Evolutionary conservation across 2,329 filamentous ascomycete genomes (phyloP).

Genomic region (Verticillium zaregamsianum): DNA sequence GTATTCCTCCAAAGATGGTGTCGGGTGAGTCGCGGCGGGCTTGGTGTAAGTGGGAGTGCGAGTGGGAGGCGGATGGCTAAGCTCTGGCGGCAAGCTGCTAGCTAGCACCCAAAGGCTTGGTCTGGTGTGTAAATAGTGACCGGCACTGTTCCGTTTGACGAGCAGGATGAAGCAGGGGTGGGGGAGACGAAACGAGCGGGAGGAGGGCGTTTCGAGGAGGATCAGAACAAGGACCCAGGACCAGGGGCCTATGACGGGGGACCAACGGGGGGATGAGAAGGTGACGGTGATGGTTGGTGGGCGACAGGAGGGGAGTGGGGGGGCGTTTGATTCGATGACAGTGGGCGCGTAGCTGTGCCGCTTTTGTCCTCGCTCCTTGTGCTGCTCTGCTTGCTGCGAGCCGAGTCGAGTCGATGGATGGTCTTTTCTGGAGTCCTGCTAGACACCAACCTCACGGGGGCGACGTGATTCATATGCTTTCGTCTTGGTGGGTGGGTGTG

Average conservation of each 20-base stretch:
- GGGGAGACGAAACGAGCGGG: constrained; percentile 3
- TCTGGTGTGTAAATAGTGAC: background rate
- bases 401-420: background rate
- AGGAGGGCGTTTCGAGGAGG: constrained; percentile 1
- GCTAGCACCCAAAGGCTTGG: background rate
- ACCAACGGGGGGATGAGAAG: constrained; percentile 1
- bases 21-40: constrained; percentile 14
- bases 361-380: background rate
- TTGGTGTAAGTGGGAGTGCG: constrained; percentile 18
- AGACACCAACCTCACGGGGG: background rate
- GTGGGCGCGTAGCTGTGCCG: background rate
- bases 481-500: background rate
- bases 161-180: constrained; percentile 1
- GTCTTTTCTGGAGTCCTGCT: background rate
- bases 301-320: background rate
- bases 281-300: background rate
- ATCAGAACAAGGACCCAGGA: background rate
- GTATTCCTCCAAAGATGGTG: constrained; percentile 17
- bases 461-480: background rate
- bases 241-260: background rate
- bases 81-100: constrained; percentile 12
- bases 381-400: background rate
- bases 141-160: background rate
- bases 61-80: constrained; percentile 18
- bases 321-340: background rate